A percentile compares a stretch with the other conserved stretches of the same genome.
These are phyloP conservation scores for Spathaspora hagerdaliae DNA, from an alignment of 805 yeast genomes.

Conservation along the genomic window DNA sequence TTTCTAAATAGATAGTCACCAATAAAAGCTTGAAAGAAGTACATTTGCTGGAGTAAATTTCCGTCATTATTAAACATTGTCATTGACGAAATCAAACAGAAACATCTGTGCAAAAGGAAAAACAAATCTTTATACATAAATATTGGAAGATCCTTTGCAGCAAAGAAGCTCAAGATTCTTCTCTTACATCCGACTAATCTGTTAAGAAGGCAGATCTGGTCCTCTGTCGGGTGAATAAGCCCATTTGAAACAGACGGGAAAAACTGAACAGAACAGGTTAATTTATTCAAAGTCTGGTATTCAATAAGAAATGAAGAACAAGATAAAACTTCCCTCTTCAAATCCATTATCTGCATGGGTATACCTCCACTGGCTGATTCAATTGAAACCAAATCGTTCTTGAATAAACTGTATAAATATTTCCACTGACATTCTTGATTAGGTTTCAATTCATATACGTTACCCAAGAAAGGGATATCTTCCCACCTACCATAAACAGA, in stretches of 20 bases:
- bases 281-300: not conserved
- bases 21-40: constrained; percentile 17
- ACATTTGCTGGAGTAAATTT: constrained; percentile 12
- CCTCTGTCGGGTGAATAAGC: not conserved
- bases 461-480: not conserved
- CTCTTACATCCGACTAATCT: constrained; percentile 14
- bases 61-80: constrained; percentile 13
- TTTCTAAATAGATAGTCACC: constrained; percentile 17
- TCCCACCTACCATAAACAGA: not conserved
- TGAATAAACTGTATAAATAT: not conserved
- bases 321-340: not conserved
- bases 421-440: not conserved
- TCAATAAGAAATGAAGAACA: not conserved
- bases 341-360: not conserved
- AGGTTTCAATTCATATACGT: not conserved
- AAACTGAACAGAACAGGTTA: constrained; percentile 2
- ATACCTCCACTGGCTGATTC: not conserved
- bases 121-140: constrained; percentile 14
- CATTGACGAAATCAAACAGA: constrained; percentile 17
- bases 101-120: constrained; percentile 13
- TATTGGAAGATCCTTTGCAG: constrained; percentile 7
- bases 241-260: constrained; percentile 9
- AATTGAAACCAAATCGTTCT: not conserved
- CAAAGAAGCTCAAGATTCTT: constrained; percentile 6
- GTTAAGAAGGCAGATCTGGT: constrained; percentile 10